Evolutionary conservation across 2,329 filamentous ascomycete species (phyloP).

Genomic region (Beauveria sp.): DNA sequence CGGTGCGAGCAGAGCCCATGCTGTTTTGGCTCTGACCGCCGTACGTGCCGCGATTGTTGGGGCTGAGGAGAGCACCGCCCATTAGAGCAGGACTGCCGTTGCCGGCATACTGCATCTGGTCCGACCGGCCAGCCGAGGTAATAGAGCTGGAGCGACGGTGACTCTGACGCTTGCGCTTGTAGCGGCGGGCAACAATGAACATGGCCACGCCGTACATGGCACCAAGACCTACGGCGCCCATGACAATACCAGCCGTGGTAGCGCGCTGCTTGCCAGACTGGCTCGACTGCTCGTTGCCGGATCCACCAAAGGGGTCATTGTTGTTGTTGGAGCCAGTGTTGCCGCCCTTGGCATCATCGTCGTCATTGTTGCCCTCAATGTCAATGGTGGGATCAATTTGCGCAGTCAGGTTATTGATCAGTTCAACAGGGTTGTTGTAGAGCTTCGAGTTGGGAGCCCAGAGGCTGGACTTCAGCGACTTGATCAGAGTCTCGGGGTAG

Average conservation of each 20-base stretch:
- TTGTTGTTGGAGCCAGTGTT: slow-evolving; percentile 20
- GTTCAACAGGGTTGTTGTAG: slow-evolving; percentile 60
- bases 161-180: slow-evolving; percentile 75
- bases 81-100: slow-evolving; percentile 55
- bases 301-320: slow-evolving; percentile 33
- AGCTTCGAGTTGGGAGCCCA: slow-evolving; percentile 63
- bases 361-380: slow-evolving; percentile 29
- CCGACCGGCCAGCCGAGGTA: slow-evolving; percentile 37
- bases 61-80: slow-evolving; percentile 57
- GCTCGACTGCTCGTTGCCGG: slow-evolving; percentile 30
- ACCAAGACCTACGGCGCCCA: slow-evolving; percentile 70
- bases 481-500: slow-evolving; percentile 64
- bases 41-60: slow-evolving; percentile 46
- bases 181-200: slow-evolving; percentile 85
- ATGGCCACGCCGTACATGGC: slow-evolving; percentile 89
- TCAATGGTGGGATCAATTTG: slow-evolving; percentile 77
- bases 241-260: slow-evolving; percentile 62
- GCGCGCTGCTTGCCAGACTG: slow-evolving; percentile 53
- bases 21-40: slow-evolving; percentile 59
- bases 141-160: slow-evolving; percentile 74
- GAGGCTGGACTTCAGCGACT: slow-evolving; percentile 60
- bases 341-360: slow-evolving; percentile 31
- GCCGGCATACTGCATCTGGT: slow-evolving; percentile 45
- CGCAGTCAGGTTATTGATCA: slow-evolving; percentile 65
- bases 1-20: slow-evolving; percentile 50